Evolutionary conservation across 306 rosid genomes (phyloP).

Genomic region (Arachis hypogaea): DNA sequence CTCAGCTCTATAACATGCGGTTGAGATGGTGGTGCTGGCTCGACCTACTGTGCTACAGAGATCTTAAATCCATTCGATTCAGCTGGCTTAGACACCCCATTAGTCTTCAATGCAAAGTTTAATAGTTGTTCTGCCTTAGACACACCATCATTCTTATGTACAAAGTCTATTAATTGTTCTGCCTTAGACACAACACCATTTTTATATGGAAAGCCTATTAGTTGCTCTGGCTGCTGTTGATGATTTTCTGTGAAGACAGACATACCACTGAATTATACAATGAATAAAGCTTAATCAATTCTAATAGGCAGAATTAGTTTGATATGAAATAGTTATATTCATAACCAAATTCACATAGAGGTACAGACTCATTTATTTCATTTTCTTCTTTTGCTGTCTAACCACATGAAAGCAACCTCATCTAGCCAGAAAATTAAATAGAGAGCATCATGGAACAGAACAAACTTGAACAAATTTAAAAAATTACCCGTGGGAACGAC

Average conservation of each 20-base stretch:
- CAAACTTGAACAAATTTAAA: constrained; percentile 47
- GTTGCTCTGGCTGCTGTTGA: constrained; percentile 45
- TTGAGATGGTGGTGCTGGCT: constrained; percentile 34
- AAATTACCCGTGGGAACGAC: too few relatives aligned
- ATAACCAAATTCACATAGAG: neutral
- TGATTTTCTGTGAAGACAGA: constrained; percentile 47
- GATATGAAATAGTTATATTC: constrained; percentile 4
- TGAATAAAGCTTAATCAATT: neutral
- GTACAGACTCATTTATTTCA: neutral
- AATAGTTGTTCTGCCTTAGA: neutral
- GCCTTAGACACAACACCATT: constrained; percentile 9
- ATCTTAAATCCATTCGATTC: constrained; percentile 32
- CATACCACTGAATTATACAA: neutral
- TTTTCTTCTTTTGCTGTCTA: neutral
- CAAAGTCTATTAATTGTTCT: neutral
- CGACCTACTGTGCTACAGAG: constrained; percentile 20
- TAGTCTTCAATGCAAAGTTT: neutral
- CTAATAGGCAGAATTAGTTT: neutral
- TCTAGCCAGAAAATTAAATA: neutral
- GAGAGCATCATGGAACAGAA: constrained; percentile 20
- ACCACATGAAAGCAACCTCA: neutral
- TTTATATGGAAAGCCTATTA: neutral
- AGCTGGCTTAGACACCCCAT: constrained; percentile 26
- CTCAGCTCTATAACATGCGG: constrained; percentile 57
- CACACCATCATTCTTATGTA: constrained; percentile 13